Base-by-base conservation (phyloP, 805 yeast genomes). In the Brettanomyces nanus region DNA sequence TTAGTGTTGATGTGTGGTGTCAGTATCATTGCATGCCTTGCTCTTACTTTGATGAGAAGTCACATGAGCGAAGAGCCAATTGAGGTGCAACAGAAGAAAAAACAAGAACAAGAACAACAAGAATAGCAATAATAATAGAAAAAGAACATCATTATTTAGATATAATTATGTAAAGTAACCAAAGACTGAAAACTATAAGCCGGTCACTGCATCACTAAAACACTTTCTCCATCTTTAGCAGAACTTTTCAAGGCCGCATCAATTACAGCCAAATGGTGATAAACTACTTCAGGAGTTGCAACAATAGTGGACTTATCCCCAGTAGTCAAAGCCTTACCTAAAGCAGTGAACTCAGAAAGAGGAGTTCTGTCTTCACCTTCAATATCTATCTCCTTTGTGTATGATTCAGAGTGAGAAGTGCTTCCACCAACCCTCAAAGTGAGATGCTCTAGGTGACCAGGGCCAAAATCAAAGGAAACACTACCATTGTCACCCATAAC, bases 211-310 rank as follows among this genome's bases (percentile, higher is more conserved):
- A n/a, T n/a, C n/a, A n/a, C n/a, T n/a, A n/a, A n/a, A n/a, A 60
- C 63, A 3, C 50, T 42, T 17, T 48, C 43, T 11, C 75, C 75
- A 39, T 69, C 63, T 25, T 68, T 59, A 14, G 63, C 48, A 28
- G 85, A 74, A 41, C 92, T 80, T 46, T 81, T 80, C 27, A 90
- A 62, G 42, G 85, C 83, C 20, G 96, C 97, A 39, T 76, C 95
- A 41, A 90, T 76, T 48, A 85, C 73, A 5, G 96, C 95, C 58
- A 89, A 75, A 60, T 90, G 97, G 61, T 89, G 96, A 77, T 83
- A 89, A 5, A 94, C 86, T 44, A 67, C 71, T 45, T 74, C 80
- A 19, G 95, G 95, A n/a, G 78, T 69, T 30, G 59, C 42, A 11
- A 49, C 30, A 17, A 56, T 39, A 19, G 33, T 37, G 7, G 52